Conservation (phyloP, 306 rosid species). For the Clitoria ternatea region DNA sequence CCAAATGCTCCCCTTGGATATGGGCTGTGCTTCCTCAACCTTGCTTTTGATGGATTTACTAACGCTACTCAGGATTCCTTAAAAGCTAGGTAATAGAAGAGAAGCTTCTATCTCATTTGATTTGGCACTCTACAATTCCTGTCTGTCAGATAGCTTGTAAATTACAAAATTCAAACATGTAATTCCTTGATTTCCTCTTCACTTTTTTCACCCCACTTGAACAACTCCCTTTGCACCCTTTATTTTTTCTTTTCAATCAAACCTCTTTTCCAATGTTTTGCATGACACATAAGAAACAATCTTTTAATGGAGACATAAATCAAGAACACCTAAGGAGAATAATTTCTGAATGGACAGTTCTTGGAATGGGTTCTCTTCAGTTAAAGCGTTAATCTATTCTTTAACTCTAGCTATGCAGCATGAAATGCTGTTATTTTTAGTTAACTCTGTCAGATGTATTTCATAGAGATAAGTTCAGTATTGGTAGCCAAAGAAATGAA, state of each 20-base stretch:
- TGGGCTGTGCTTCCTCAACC: conserved; percentile 89
- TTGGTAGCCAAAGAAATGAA: not conserved
- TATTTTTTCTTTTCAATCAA: not conserved
- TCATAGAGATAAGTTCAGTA: not conserved
- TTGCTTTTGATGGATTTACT: conserved; percentile 97
- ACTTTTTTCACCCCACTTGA: not conserved
- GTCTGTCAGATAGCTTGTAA: conserved; percentile 3
- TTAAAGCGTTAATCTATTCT: not conserved
- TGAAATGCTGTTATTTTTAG: not conserved
- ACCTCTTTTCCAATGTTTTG: not conserved
- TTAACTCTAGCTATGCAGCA: conserved; percentile 10
- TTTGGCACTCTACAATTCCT: not conserved
- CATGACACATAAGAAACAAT: not conserved
- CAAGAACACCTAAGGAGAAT: not conserved
- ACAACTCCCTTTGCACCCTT: not conserved
- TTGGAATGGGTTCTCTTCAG: conserved; percentile 10
- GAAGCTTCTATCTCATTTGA: not conserved
- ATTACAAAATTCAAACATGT: not conserved
- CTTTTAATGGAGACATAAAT: too few relatives aligned
- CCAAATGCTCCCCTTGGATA: conserved; percentile 99
- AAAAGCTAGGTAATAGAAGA: conserved; percentile 50
- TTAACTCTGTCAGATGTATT: not conserved
- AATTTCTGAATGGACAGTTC: not conserved
- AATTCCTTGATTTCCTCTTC: not conserved
- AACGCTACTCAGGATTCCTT: conserved; percentile 99